Conservation (phyloP, 1,139 yeast genomes). For the Geotrichum citri-aurantii region DNA sequence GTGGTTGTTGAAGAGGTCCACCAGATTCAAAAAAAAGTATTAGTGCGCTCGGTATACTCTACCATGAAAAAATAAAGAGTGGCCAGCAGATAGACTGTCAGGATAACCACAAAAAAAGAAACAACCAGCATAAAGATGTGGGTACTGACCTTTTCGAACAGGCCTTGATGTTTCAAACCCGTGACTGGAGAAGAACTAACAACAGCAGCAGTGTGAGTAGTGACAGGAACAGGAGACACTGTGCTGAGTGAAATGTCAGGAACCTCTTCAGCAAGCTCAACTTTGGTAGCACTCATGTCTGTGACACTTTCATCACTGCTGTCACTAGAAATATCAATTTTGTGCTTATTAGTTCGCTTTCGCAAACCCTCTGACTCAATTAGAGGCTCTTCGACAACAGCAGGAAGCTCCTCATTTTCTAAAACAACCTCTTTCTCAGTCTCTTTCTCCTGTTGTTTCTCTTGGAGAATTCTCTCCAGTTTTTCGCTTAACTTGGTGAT, state of each 20-base stretch:
- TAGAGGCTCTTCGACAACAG: background rate
- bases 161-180: background rate
- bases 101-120: background rate
- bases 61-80: constrained; percentile 13
- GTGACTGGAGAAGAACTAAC: background rate
- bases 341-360: background rate
- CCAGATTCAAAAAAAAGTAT: constrained; percentile 2
- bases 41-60: constrained; percentile 15
- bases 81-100: constrained; percentile 1
- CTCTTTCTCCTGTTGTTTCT: background rate
- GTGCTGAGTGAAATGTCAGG: background rate
- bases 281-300: background rate
- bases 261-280: background rate
- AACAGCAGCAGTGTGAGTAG: background rate
- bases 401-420: background rate
- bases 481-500: background rate
- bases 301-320: background rate
- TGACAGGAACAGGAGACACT: background rate
- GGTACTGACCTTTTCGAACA: background rate
- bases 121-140: background rate
- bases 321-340: background rate
- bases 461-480: background rate
- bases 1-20: background rate
- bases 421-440: background rate
- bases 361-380: background rate